Conservation (phyloP, 2,329 filamentous ascomycete genomes). For the Exophiala spinifera region DNA sequence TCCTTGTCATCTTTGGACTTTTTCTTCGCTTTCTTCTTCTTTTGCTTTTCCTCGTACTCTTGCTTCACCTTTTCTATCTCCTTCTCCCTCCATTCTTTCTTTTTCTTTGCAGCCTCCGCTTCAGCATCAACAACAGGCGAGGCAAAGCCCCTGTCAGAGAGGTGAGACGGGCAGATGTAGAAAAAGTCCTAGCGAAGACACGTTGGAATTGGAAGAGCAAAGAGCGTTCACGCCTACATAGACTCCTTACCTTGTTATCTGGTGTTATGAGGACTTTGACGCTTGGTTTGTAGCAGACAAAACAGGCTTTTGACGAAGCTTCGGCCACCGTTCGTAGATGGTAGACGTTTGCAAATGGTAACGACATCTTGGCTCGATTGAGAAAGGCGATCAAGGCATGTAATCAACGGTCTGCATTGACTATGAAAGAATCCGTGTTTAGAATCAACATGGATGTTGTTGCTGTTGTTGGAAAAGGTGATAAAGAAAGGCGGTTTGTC, state of each 20-base stretch:
- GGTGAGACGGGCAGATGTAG: conserved; percentile 78
- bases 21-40: conserved; percentile 63
- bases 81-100: conserved; percentile 42
- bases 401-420: neutral
- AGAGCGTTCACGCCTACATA: neutral
- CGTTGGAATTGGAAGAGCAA: conserved; percentile 3
- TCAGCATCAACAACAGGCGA: conserved; percentile 50
- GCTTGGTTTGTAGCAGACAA: conserved; percentile 86
- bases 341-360: conserved; percentile 68
- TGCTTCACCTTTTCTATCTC: conserved; percentile 48
- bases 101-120: conserved; percentile 41
- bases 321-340: conserved; percentile 84
- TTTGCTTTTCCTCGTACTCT: conserved; percentile 73
- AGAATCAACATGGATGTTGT: too few relatives aligned
- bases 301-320: conserved; percentile 76
- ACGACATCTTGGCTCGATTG: conserved; percentile 2
- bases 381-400: neutral
- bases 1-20: conserved; percentile 51
- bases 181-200: conserved; percentile 70
- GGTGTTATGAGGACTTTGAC: conserved; percentile 83
- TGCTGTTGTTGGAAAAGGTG: too few relatives aligned
- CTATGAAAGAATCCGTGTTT: too few relatives aligned
- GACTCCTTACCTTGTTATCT: conserved; percentile 72
- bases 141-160: conserved; percentile 81
- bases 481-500: too few relatives aligned